A percentile compares a stretch with the other conserved stretches of the same genome.
These are phyloP conservation scores for Pleodorina starrii DNA, from an alignment of 139 green algal genomes.

Conservation along the genomic window DNA sequence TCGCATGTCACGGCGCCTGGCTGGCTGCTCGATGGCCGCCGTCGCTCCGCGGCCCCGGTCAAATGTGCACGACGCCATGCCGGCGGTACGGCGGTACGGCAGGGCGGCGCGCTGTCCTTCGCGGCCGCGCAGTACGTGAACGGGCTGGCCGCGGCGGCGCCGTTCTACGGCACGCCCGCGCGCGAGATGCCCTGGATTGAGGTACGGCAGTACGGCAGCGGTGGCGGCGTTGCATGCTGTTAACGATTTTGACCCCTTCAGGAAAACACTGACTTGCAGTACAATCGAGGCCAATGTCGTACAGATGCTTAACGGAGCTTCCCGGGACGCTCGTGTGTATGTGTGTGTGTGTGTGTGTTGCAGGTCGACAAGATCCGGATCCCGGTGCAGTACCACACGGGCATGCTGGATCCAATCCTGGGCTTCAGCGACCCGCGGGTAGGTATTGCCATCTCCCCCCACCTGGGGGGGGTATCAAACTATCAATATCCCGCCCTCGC, in stretches of 20 bases:
- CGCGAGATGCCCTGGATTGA: conserved; percentile 38
- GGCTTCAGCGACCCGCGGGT: conserved; percentile 41
- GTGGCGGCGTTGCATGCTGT: too few species aligned
- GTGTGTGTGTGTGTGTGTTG: too few species aligned
- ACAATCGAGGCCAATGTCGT: neutral
- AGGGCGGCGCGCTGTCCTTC: conserved; percentile 78
- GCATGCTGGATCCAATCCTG: conserved; percentile 19
- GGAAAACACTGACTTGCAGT: too few species aligned
- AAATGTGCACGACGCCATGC: too few species aligned
- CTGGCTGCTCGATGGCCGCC: too few species aligned
- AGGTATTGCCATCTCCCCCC: neutral
- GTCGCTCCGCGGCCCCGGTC: too few species aligned
- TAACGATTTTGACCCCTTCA: neutral
- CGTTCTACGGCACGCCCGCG: conserved; percentile 80
- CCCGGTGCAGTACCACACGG: conserved; percentile 50
- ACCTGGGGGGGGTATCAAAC: too few species aligned
- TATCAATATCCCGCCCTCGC: too few species aligned
- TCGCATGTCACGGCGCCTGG: too few species aligned
- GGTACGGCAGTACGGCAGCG: conserved; percentile 12
- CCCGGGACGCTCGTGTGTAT: too few species aligned
- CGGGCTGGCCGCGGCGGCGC: conserved; percentile 58
- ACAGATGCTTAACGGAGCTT: too few species aligned
- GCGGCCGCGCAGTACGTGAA: conserved; percentile 69
- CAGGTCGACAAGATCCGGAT: conserved; percentile 35
- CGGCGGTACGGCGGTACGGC: too few species aligned